Base-by-base conservation (phyloP, 768 basidiomycete species). In the Kwoniella shandongensis region DNA sequence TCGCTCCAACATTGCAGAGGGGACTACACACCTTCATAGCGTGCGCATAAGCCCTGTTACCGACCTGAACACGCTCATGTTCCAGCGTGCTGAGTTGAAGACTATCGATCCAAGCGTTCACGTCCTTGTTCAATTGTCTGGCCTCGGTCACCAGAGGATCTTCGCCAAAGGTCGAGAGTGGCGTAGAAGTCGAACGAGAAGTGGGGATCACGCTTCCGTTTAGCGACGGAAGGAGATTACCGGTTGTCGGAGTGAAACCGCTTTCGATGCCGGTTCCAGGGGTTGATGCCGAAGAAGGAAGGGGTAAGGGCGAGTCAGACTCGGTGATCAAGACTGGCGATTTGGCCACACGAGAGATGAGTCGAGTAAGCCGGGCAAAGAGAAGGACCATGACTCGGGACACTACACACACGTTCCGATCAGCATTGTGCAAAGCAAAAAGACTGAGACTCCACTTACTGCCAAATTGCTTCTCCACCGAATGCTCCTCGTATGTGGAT, bases 401-500 rank as follows among this genome's bases (percentile, higher is more conserved):
- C 72, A 73, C 72, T 73, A 46, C 30, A 23, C n/a, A n/a, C n/a
- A 18, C 12, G 10, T 30, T 5, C 7, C n/a, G 40, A 17, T 42
- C 40, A 42, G 40, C 40, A 8, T 42, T 23, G 5, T 7, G 17
- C 40, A 18, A 42, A n/a, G n/a, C 22, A 17, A 18, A 6, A n/a
- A 17, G 7, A 42, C 22, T 15, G 51, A 52, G 18, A 13, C 4
- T 22, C 29, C 13, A 20, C 70, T 67, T 50, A 75, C 69, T 78
- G 41, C 81, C 81, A 67, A 81, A 80, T 53, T 79, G 78, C 61
- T 75, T 79, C 67, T 83, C 81, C 41, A 81, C 77, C 41, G 78
- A 78, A 55, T 79, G 79, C 52, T 62, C 73, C 60, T 76, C 78
- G 67, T 63, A 78, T 53, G 57, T 76, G 51, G 69, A 75, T 65